Percentiles rank a stretch among this genome's conserved stretches.
Conservation (phyloP, 31 red algal species). For the Bonnemaisonia californica region DNA sequence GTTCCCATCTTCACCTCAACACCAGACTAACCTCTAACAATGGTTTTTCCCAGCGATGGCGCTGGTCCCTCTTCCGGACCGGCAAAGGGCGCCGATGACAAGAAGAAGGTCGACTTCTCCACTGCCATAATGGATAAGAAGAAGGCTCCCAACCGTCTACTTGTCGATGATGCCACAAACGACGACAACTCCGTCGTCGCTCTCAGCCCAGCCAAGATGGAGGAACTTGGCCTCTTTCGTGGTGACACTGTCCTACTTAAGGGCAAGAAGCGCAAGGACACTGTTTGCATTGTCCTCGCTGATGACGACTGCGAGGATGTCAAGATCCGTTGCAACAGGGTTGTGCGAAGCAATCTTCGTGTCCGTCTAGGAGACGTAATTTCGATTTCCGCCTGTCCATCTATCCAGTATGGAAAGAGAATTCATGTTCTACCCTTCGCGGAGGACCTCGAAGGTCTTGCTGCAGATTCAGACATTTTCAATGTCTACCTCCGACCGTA, state of each 20-base stretch:
- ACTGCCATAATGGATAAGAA: slow-evolving; percentile 99
- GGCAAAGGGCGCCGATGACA: slow-evolving; percentile 70
- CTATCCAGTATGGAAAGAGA: slow-evolving; percentile 98
- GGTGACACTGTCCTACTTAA: slow-evolving; percentile 99
- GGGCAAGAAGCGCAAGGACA: slow-evolving; percentile 96
- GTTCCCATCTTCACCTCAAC: no score
- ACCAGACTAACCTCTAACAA: no score
- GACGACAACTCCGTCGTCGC: slow-evolving; percentile 98
- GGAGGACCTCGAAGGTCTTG: slow-evolving; percentile 97
- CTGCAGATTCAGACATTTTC: slow-evolving; percentile 91
- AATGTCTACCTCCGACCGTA: slow-evolving; percentile 97
- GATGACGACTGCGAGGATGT: slow-evolving; percentile 95
- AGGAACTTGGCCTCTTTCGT: slow-evolving; percentile 98
- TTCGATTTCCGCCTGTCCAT: slow-evolving; percentile 88
- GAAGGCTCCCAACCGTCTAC: slow-evolving; percentile 97
- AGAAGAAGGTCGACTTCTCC: slow-evolving; percentile 80
- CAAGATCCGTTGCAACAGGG: slow-evolving; percentile 91
- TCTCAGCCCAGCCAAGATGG: slow-evolving; percentile 96
- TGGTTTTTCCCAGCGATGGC: slow-evolving; percentile 38
- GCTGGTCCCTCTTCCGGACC: slow-evolving; percentile 70
- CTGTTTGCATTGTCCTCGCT: slow-evolving; percentile 97
- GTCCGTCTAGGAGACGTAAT: slow-evolving; percentile 97
- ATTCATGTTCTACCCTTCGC: slow-evolving; percentile 98
- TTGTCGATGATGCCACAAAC: slow-evolving; percentile 96
- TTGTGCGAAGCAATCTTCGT: slow-evolving; percentile 97